phyloP scores from a whole-genome alignment of 345 rosid species.

The Combretum micranthum region DNA sequence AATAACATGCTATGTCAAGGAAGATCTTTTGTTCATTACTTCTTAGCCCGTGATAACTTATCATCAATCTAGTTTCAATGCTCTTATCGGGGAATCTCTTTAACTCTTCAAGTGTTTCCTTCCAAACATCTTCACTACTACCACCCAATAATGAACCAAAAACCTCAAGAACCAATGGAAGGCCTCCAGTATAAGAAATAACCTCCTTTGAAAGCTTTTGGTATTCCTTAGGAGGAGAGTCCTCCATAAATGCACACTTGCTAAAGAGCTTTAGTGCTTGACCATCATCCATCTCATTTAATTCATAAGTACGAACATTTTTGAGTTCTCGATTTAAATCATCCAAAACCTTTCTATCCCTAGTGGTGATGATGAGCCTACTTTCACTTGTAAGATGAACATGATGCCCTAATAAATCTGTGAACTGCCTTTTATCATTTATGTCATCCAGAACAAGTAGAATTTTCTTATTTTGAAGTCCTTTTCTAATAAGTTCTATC shows the following conservation, averaged over 20 bases:
- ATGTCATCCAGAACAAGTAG: slow-evolving; percentile 6
- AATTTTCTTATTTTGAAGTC: background rate
- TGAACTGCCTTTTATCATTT: background rate
- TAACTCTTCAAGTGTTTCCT: no score
- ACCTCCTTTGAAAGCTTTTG: background rate
- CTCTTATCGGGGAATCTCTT: no score
- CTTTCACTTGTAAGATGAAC: background rate
- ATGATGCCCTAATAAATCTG: background rate
- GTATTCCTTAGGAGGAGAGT: background rate
- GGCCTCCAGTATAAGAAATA: background rate
- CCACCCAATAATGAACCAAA: no score
- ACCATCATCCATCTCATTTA: background rate
- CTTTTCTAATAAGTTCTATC: background rate
- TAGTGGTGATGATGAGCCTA: slow-evolving; percentile 5
- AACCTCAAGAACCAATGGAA: background rate
- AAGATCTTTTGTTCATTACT: no score
- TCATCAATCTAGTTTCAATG: no score
- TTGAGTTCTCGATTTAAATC: no score
- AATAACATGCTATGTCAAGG: no score
- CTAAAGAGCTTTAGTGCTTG: background rate
- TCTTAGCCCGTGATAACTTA: no score
- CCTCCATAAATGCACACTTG: background rate
- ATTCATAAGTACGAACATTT: background rate
- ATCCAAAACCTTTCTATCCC: background rate
- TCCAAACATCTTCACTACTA: no score